A percentile compares a stretch with the other conserved stretches of the same genome.
Conservation (phyloP, 768 basidiomycete species). For the Amyloporia xantha region DNA sequence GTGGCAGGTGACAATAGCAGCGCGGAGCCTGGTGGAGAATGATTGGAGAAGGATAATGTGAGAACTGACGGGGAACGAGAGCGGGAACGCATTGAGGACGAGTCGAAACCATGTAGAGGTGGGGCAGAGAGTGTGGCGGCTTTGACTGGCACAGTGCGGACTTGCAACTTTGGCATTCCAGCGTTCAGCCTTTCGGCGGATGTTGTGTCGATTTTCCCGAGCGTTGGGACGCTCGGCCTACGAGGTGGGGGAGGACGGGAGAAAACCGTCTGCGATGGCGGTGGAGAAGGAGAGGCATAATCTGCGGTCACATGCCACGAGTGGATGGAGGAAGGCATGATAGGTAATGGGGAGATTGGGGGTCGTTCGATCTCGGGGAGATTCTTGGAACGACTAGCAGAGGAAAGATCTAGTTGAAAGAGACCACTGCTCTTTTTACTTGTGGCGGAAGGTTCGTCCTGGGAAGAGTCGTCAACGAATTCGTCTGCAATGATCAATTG, state of each 20-base stretch:
- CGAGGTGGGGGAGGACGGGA: slow-evolving; percentile 42
- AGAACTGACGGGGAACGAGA: slow-evolving; percentile 55
- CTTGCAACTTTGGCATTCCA: slow-evolving; percentile 51
- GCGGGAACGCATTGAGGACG: slow-evolving; percentile 17
- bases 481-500: slow-evolving; percentile 32
- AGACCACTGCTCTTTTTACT: slow-evolving; percentile 42
- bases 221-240: slow-evolving; percentile 57
- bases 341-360: slow-evolving; percentile 42
- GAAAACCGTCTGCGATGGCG: slow-evolving; percentile 58
- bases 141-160: slow-evolving; percentile 51
- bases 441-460: slow-evolving; percentile 11
- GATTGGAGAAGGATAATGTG: slow-evolving; percentile 51
- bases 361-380: slow-evolving; percentile 55
- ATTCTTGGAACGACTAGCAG: slow-evolving; percentile 42
- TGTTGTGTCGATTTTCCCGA: slow-evolving; percentile 56
- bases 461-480: slow-evolving; percentile 5
- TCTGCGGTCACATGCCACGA: slow-evolving; percentile 34
- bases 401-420: slow-evolving; percentile 61
- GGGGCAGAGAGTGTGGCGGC: slow-evolving; percentile 50
- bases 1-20: slow-evolving; percentile 30
- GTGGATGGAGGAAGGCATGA: slow-evolving; percentile 45
- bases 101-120: slow-evolving; percentile 4
- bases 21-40: slow-evolving; percentile 49
- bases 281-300: slow-evolving; percentile 48
- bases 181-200: slow-evolving; percentile 44